These are phyloP conservation scores for Gracilariopsis chorda DNA, from an alignment of 23 red algal species.

Conservation along the genomic window DNA sequence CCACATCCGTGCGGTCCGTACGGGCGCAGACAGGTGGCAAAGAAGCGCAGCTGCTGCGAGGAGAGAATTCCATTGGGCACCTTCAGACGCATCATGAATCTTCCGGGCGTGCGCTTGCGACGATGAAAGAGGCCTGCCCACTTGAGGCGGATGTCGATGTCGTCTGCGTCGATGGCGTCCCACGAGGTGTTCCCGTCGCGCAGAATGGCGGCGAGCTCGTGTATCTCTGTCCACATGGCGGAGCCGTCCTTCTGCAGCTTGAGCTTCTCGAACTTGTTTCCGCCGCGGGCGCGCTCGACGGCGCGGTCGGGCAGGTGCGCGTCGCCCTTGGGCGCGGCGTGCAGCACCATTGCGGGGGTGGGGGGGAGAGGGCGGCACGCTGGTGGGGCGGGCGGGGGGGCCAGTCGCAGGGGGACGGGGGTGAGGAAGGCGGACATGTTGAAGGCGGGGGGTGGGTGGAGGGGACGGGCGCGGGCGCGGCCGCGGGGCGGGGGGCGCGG, in stretches of 20 bases:
- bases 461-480: too few species aligned
- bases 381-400: too few species aligned
- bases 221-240: constrained; percentile 80
- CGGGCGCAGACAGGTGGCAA: constrained; percentile 17
- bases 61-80: constrained; percentile 84
- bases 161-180: constrained; percentile 71
- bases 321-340: constrained; percentile 9
- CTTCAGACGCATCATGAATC: constrained; percentile 91
- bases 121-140: constrained; percentile 96
- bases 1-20: constrained; percentile 70
- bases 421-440: too few species aligned
- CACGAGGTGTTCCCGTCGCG: constrained; percentile 55
- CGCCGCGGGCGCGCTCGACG: constrained; percentile 31
- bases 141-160: constrained; percentile 83
- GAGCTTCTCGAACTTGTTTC: constrained; percentile 85
- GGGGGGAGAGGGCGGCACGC: too few species aligned
- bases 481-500: too few species aligned
- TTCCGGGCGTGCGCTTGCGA: constrained; percentile 71
- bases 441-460: too few species aligned
- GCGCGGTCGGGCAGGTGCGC: constrained; percentile 31
- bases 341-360: constrained; percentile 13
- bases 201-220: constrained; percentile 53
- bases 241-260: constrained; percentile 86
- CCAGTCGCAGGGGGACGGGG: too few species aligned
- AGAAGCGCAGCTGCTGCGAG: constrained; percentile 48